Percentiles rank a stretch among this genome's conserved stretches.
Conservation (phyloP, 768 basidiomycete species). For the Erythrobasidium yunnanense region DNA sequence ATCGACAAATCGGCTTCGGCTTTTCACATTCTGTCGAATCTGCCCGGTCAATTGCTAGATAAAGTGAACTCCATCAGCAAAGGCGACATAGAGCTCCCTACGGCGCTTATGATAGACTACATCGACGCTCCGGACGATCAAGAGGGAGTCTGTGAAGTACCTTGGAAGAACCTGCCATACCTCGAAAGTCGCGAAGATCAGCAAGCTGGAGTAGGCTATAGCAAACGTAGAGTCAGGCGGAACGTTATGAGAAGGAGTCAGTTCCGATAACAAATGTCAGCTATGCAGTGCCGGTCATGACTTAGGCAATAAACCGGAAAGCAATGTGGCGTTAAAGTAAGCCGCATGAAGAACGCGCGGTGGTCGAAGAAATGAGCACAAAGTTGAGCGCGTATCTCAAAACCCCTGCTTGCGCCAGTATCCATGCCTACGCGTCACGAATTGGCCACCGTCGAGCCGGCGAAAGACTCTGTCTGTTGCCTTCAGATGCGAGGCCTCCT, state of each 20-base stretch:
- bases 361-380: no score
- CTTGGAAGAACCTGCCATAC: constrained; percentile 13
- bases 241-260: constrained; percentile 18
- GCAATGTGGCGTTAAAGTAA: no score
- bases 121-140: neutral
- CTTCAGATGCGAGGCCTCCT: no score
- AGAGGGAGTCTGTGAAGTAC: neutral
- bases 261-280: neutral
- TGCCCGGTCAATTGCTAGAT: neutral
- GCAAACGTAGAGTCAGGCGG: constrained; percentile 1
- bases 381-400: no score
- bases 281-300: neutral
- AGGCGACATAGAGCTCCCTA: constrained; percentile 23
- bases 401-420: no score
- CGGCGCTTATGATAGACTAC: constrained; percentile 23
- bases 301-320: no score
- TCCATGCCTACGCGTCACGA: no score
- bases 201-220: neutral
- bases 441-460: no score
- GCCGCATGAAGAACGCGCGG: no score
- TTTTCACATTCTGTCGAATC: neutral
- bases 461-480: no score
- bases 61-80: neutral
- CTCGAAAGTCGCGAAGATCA: constrained; percentile 1
- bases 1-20: constrained; percentile 16